phyloP scores from a whole-genome alignment of 495 filamentous ascomycete genomes.

The Elaphomyces granulatus region DNA sequence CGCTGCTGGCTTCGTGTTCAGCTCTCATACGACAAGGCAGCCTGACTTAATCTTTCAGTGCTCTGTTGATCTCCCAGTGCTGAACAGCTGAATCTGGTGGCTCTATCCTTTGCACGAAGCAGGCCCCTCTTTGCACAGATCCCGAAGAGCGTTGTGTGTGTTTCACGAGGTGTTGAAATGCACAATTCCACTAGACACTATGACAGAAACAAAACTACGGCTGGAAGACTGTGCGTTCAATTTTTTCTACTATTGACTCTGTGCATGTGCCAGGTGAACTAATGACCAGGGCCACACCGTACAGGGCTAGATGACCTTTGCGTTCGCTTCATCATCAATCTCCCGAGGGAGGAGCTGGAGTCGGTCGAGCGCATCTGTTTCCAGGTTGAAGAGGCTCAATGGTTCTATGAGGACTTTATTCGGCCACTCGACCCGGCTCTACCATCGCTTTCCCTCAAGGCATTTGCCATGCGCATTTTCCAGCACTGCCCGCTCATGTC shows the following conservation, averaged over 20 bases:
- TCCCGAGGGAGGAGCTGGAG: constrained; percentile 77
- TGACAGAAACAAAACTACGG: constrained; percentile 68
- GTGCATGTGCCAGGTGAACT: not conserved
- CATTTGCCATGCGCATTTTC: constrained; percentile 78
- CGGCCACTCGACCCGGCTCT: constrained; percentile 73
- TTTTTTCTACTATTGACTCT: not conserved
- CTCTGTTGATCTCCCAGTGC: too few relatives aligned
- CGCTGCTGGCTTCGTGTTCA: too few relatives aligned
- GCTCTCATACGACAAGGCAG: too few relatives aligned
- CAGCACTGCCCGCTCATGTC: constrained; percentile 82
- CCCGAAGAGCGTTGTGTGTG: not conserved
- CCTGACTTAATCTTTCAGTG: too few relatives aligned
- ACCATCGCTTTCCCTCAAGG: constrained; percentile 68
- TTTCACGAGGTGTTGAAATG: constrained; percentile 26
- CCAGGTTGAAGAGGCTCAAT: constrained; percentile 97
- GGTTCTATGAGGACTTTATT: constrained; percentile 99
- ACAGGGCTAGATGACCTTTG: constrained; percentile 90
- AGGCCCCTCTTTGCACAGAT: constrained; percentile 1
- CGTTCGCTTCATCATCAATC: constrained; percentile 90
- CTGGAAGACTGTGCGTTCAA: constrained; percentile 69
- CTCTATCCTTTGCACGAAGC: too few relatives aligned
- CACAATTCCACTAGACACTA: constrained; percentile 33
- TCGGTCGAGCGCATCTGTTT: constrained; percentile 91
- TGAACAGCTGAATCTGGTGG: too few relatives aligned
- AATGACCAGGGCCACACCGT: constrained; percentile 1